These are phyloP conservation scores for Leccinellum luteum DNA, from an alignment of 768 basidiomycete species.

Conservation along the genomic window DNA sequence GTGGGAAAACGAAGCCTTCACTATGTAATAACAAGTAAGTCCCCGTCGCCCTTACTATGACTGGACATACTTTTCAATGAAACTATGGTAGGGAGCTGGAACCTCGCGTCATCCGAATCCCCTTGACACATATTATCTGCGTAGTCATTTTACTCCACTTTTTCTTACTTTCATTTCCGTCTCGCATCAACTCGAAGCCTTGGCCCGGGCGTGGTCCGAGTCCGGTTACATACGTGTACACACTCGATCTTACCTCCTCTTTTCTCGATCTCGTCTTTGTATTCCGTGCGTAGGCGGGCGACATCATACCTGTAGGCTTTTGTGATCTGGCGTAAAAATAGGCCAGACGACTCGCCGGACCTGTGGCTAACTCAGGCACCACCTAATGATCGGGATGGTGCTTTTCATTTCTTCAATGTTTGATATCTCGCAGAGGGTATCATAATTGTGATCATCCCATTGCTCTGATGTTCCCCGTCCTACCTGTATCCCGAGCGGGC, in stretches of 20 bases:
- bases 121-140: neutral
- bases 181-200: too few species aligned
- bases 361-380: too few species aligned
- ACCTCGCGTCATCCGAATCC: conserved; percentile 5
- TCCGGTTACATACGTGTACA: conserved; percentile 29
- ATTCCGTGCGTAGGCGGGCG: neutral
- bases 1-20: conserved; percentile 22
- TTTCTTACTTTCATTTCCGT: conserved; percentile 11
- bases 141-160: conserved; percentile 4
- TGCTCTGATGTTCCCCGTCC: neutral
- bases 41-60: neutral
- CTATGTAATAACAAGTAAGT: conserved; percentile 9
- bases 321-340: neutral
- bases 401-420: neutral
- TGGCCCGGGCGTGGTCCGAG: too few species aligned
- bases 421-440: too few species aligned
- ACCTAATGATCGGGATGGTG: too few species aligned
- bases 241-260: conserved; percentile 9
- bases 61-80: neutral
- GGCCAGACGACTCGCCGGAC: neutral
- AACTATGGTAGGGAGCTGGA: neutral
- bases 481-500: neutral
- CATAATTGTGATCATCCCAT: neutral
- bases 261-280: conserved; percentile 5
- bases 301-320: neutral